phyloP scores from a whole-genome alignment of 257 asterid genomes.

The Ligustrum vulgare region DNA sequence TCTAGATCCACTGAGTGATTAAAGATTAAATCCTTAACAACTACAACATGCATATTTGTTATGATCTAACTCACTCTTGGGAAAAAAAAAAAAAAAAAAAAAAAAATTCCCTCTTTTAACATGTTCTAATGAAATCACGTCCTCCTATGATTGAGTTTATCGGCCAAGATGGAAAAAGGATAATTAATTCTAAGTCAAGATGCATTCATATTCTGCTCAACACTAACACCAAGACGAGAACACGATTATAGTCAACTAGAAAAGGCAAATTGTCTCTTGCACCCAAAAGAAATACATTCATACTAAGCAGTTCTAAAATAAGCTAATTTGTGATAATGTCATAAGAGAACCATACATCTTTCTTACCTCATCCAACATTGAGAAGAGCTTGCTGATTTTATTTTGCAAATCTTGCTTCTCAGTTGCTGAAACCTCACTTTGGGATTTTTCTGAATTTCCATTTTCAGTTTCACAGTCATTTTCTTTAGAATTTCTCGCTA shows the following conservation, averaged over 20 bases:
- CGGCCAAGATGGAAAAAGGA: not conserved
- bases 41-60: not conserved
- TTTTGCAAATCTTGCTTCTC: conserved; percentile 84
- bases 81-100: too few relatives aligned
- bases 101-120: not conserved
- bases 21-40: not conserved
- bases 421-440: conserved; percentile 53
- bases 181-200: not conserved
- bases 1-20: not conserved
- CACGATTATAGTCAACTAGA: not conserved
- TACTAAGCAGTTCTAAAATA: not conserved
- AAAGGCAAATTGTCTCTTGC: not conserved
- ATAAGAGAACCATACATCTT: not conserved
- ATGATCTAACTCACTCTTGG: not conserved
- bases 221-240: not conserved
- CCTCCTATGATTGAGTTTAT: not conserved
- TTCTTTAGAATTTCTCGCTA: conserved; percentile 39
- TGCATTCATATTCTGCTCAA: not conserved
- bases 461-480: conserved; percentile 35
- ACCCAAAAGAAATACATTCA: not conserved
- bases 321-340: not conserved
- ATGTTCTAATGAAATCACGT: not conserved
- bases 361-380: conserved; percentile 87
- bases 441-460: conserved; percentile 37
- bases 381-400: conserved; percentile 66